Conservation (phyloP, 768 basidiomycete genomes). For the Hygrocybe coccinea region DNA sequence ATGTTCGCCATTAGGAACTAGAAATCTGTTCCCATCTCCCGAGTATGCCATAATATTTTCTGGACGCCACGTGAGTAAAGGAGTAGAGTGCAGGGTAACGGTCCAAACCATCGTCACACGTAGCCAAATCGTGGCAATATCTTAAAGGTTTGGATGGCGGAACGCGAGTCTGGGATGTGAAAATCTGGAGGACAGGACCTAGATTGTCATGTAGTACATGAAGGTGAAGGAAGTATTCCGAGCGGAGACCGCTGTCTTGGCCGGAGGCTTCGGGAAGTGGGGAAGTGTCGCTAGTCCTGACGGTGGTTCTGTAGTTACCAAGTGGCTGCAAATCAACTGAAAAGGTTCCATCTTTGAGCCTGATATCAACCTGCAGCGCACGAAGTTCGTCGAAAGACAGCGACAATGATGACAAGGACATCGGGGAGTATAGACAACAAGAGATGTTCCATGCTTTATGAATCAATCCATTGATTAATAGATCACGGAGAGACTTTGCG, state of each 20-base stretch:
- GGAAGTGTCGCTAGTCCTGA: not conserved
- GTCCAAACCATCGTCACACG: no score
- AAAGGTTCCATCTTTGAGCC: not conserved
- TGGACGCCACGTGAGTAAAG: no score
- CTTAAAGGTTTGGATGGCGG: not conserved
- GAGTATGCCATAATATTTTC: no score
- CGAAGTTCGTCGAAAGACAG: not conserved
- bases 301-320: not conserved
- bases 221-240: not conserved
- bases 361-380: not conserved
- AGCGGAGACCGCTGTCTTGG: not conserved
- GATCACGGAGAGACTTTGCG: no score
- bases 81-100: not conserved
- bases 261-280: not conserved
- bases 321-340: not conserved
- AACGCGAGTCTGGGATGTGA: not conserved
- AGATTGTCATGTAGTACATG: not conserved
- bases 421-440: not conserved
- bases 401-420: not conserved
- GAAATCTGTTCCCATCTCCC: no score
- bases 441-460: not conserved
- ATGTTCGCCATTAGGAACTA: no score
- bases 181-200: conserved; percentile 1
- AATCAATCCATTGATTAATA: not conserved
- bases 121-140: no score